A percentile compares a stretch with the other conserved stretches of the same genome.
phyloP scores from a whole-genome alignment of 2,329 filamentous ascomycete species.

The Penicillium nordicum region DNA sequence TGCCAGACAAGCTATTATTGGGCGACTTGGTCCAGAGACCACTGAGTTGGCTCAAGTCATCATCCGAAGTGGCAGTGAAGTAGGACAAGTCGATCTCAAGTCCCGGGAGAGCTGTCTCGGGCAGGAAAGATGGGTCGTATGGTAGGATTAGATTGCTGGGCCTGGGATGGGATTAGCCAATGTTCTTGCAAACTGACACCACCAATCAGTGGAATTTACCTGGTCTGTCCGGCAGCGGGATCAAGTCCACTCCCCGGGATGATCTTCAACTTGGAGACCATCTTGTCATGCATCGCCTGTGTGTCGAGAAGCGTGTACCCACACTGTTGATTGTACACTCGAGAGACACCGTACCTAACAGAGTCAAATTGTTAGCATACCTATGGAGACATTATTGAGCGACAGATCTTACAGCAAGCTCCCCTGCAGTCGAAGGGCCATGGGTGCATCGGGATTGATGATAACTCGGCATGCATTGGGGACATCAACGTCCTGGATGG shows the following conservation, averaged over 20 bases:
- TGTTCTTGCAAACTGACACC: too few relatives aligned
- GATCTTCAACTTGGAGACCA: conserved; percentile 64
- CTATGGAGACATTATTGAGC: neutral
- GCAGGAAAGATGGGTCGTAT: conserved; percentile 79
- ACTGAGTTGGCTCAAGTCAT: conserved; percentile 33
- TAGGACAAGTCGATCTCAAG: conserved; percentile 52
- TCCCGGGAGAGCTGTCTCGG: conserved; percentile 60
- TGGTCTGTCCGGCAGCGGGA: conserved; percentile 65
- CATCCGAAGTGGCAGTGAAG: conserved; percentile 33
- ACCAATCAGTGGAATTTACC: conserved; percentile 51
- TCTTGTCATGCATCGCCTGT: conserved; percentile 68
- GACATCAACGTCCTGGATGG: conserved; percentile 84
- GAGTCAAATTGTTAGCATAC: neutral
- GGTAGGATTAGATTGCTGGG: conserved; percentile 62
- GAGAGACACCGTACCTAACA: conserved; percentile 68
- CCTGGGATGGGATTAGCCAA: conserved; percentile 59
- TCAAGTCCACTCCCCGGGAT: conserved; percentile 62
- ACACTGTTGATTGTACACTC: conserved; percentile 84
- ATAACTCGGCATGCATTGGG: conserved; percentile 86
- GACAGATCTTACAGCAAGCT: conserved; percentile 66
- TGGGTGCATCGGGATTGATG: conserved; percentile 74
- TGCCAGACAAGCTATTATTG: conserved; percentile 28
- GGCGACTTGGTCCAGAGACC: conserved; percentile 37
- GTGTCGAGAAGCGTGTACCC: conserved; percentile 79
- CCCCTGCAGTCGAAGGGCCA: conserved; percentile 85